Base-by-base conservation (phyloP, 176 grass and related monocot species). In the Ensete ventricosum region DNA sequence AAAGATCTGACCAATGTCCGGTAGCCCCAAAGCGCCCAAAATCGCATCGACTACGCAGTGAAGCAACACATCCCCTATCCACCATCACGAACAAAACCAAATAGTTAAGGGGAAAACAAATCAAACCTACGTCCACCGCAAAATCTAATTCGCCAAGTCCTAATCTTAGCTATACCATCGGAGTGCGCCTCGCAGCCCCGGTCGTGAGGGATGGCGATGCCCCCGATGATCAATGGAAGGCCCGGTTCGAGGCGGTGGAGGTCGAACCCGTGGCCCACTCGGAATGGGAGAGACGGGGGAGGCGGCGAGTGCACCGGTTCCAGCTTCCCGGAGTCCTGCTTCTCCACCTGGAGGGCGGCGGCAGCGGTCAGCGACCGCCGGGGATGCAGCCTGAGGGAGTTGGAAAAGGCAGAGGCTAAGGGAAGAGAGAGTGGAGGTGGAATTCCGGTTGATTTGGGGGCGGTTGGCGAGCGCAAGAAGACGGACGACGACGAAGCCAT, bases 11-110 rank as follows among this genome's bases (percentile, higher is more conserved):
- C 95, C 95, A 43, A 99, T 99, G 80, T 99, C 95, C 20, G 95
- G 95, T 75, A 99, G 82, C 27, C 95, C 95, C 60, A 99, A 73
- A n/a, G 95, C 95, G 50, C 95, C 95, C 11, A 94, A 89, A 78
- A 99, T 99, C 53, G 95, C 95, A 82, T 99, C 95, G 29, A 94
- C 91, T 73, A 99, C 95, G 77, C 95, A 99, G 87, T 99, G 95
- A 62, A 99, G 88, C 83, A 94, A 80, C 78, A 99, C 95, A 89
- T 99, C 90, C 73, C 95, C 95, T 99, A 75, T 19, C 10, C 12
- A 34, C 7, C 11, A 14, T 24, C 79, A 78, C n/a, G 60, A 54
- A 23, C 26, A 76, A 62, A 70, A 77, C 57, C 23, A 59, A 25
- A 64, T 17, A 21, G 16, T 66, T 78, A 53, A 66, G 17, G 51